Evolutionary conservation across 768 basidiomycete genomes (phyloP), one percentile per base, ranked within the genome.

Genomic region (Calocybe gangraenosa): DNA sequence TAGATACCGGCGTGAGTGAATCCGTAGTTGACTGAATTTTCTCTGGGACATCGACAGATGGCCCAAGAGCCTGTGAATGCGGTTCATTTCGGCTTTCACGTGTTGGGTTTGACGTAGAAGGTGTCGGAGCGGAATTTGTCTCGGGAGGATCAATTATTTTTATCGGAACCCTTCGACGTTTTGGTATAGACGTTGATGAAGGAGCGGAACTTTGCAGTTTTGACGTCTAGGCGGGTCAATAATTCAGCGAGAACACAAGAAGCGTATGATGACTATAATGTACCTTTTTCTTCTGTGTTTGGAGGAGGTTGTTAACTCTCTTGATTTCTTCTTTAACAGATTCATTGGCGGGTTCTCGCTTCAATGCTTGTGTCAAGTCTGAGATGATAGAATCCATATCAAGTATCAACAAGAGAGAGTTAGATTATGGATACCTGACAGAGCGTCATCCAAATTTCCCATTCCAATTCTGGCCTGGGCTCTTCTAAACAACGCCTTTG

Each of bases 401-500:
- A 11, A 28, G 25, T 11, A 28, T 11, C 11, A 28, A 11, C 25
- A 28, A n/a, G n/a, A n/a, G n/a, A n/a, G n/a, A n/a, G n/a, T n/a
- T n/a, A n/a, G n/a, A n/a, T n/a, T n/a, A n/a, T n/a, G n/a, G 25
- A 10, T 34, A 84, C 92, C 92, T 54, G 69, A 62, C 39, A 73
- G 69, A 1, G 89, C 91, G 2, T 79, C 84, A 2, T 64, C 56
- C 8, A 81, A 54, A 37, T 74, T 75, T 18, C 68, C 76, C 51
- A 86, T 55, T 3, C 66, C 80, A 10, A 71, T 61, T 35, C 84
- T 68, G 1, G 92, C 90, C 59, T 94, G 84, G 0, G 75, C 84
- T 57, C 91, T 70, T 48, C 92, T 70, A 57, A 87, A 95, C 25
- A 87, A 58, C 0, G 83, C 92, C 52, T 95, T 95, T 19, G 84